phyloP scores from a whole-genome alignment of 345 rosid species.

The Aquilaria malaccensis region DNA sequence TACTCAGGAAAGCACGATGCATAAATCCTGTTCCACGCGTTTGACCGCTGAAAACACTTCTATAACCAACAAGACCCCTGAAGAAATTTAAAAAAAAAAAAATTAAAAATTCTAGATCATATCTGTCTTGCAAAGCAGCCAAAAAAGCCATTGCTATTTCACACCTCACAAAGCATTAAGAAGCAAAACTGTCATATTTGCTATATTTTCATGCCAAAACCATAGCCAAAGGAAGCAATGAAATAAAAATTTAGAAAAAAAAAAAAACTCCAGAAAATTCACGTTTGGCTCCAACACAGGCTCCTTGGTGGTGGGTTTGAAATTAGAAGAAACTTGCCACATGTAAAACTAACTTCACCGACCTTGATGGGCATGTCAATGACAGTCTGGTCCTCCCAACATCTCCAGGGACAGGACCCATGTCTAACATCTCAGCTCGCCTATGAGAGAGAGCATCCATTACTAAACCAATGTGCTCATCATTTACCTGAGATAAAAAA shows the following conservation, averaged over 20 bases:
- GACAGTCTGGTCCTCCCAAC: conserved; percentile 82
- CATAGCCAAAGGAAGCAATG: no score
- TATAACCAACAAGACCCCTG: conserved; percentile 98
- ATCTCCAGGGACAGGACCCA: conserved; percentile 95
- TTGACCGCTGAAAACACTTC: conserved; percentile 97
- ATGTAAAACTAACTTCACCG: conserved; percentile 7
- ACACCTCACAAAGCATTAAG: no score
- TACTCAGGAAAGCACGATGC: conserved; percentile 98
- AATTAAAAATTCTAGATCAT: neutral
- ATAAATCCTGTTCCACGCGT: conserved; percentile 98
- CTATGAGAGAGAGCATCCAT: conserved; percentile 97
- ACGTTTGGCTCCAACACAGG: neutral
- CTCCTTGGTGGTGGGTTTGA: no score
- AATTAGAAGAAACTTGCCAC: neutral
- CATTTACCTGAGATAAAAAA: conserved; percentile 49
- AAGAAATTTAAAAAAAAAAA: conserved; percentile 3
- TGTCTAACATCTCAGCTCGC: conserved; percentile 75
- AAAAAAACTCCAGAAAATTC: neutral
- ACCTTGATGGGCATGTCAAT: conserved; percentile 96
- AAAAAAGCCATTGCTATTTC: neutral
- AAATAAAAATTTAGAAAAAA: neutral
- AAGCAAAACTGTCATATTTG: no score
- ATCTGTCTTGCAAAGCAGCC: neutral
- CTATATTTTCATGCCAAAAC: no score
- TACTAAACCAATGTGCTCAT: conserved; percentile 84